Conservation (phyloP, 2,329 filamentous ascomycete genomes). For the Pyrenophora tritici-repentis region DNA sequence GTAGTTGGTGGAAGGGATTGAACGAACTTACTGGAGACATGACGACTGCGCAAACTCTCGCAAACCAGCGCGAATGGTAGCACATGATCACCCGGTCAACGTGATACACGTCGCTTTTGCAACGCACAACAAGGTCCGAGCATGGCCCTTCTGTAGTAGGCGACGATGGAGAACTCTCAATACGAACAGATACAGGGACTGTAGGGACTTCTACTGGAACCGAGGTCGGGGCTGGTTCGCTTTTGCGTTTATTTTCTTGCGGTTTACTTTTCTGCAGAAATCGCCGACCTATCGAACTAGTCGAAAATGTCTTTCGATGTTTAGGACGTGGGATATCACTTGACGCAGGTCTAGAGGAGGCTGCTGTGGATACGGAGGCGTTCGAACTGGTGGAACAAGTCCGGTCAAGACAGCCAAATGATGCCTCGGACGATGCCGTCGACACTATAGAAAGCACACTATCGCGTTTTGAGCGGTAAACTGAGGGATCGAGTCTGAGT, state of each 20-base stretch:
- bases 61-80: constrained; percentile 39
- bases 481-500: constrained; percentile 17
- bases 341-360: constrained; percentile 20
- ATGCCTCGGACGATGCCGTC: constrained; percentile 16
- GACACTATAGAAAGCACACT: constrained; percentile 9
- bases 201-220: background rate
- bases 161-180: background rate
- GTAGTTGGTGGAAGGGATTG: background rate
- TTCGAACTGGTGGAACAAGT: constrained; percentile 16
- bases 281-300: constrained; percentile 14
- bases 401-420: constrained; percentile 14
- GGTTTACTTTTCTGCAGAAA: constrained; percentile 21
- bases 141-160: constrained; percentile 22
- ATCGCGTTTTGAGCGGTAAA: constrained; percentile 6
- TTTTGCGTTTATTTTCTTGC: constrained; percentile 3
- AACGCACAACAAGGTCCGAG: constrained; percentile 37
- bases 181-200: background rate
- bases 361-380: constrained; percentile 14
- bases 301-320: constrained; percentile 21
- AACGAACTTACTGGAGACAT: constrained; percentile 22
- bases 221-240: constrained; percentile 2
- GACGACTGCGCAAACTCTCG: constrained; percentile 34
- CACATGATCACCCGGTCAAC: constrained; percentile 39
- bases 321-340: constrained; percentile 7
- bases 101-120: constrained; percentile 36